Conservation (phyloP, 2,329 filamentous ascomycete genomes). For the Monosporascus ibericus region DNA sequence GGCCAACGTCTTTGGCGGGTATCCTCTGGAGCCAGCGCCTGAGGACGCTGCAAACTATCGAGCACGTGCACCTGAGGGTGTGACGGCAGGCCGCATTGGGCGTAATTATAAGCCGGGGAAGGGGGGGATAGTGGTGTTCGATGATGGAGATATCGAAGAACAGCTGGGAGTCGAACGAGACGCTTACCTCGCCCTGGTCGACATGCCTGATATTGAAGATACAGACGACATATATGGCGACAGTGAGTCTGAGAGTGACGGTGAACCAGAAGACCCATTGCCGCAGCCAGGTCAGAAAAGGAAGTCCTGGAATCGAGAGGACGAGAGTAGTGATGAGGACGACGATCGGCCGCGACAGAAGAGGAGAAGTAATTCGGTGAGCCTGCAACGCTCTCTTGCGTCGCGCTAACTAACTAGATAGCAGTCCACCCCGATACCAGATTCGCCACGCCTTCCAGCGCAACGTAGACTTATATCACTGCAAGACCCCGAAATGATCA, state of each 20-base stretch:
- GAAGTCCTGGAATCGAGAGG: slow-evolving; percentile 69
- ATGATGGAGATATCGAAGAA: slow-evolving; percentile 91
- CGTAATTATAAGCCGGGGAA: slow-evolving; percentile 68
- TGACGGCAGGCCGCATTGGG: slow-evolving; percentile 66
- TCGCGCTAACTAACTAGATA: slow-evolving; percentile 23
- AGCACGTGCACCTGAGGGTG: slow-evolving; percentile 54
- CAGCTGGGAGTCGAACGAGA: slow-evolving; percentile 68
- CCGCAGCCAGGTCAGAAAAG: slow-evolving; percentile 59
- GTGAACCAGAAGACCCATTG: slow-evolving; percentile 46
- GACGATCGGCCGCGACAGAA: slow-evolving; percentile 72
- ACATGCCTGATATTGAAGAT: slow-evolving; percentile 87
- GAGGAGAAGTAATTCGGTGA: slow-evolving; percentile 81
- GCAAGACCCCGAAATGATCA: slow-evolving; percentile 37
- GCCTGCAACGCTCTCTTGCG: slow-evolving; percentile 26
- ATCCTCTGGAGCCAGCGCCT: slow-evolving; percentile 46
- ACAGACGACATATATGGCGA: slow-evolving; percentile 57
- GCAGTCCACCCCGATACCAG: slow-evolving; percentile 60
- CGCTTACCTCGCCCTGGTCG: slow-evolving; percentile 77
- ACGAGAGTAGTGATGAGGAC: slow-evolving; percentile 66
- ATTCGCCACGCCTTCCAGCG: slow-evolving; percentile 55
- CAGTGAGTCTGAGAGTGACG: slow-evolving; percentile 51
- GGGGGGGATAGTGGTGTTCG: slow-evolving; percentile 88
- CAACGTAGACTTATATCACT: slow-evolving; percentile 56
- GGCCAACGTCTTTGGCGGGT: slow-evolving; percentile 83
- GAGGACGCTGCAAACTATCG: slow-evolving; percentile 41